Base-by-base conservation (phyloP, 768 basidiomycete genomes). In the Boletus insuetus region DNA sequence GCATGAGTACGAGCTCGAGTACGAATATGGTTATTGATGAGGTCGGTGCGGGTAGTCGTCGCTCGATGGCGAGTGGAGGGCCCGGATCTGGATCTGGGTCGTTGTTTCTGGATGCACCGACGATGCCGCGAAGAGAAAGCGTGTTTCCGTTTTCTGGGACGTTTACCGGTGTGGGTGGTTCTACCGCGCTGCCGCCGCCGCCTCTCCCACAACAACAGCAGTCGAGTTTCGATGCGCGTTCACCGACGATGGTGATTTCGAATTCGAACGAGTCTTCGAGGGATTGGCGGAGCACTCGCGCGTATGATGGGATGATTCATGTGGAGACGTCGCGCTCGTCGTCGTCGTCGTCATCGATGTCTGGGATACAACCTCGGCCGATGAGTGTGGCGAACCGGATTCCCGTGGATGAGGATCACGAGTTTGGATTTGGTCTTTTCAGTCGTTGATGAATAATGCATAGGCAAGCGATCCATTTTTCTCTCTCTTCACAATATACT, bases 381-480 rank as follows among this genome's bases (percentile, higher is more conserved):
- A 45, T 51, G 48, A 51, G 63, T 11, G 35, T 68, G 19, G 29
- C 53, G 48, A 55, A 45, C 16, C 65, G 66, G 19, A 38, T 68
- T 43, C 65, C 64, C 0, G 43, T 64, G 9, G 58, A 66, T 0
- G 66, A 68, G 32, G 65, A 66, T 7, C 29, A 29, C 29, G 35
- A 41, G 11, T 7, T 39, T 22, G 35, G 53, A 48, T 58, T 61
- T 55, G 56, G 59, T 9, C 3, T 38, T 14, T 52, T 45, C 0
- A 22, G 56, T 5, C 24, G 48, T 13, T 42, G 49, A 12, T 35
- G 12, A 35, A 12, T 13, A 35, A 14, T 35, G 13, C 26, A 29
- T 13, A 22, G 42, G 29, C 40, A 38, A 38, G 35, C n/a, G 31
- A 24, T n/a, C 7, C 14, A 6, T 19, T 4, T 38, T 2, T 46